Evolutionary conservation across 345 rosid species (phyloP).

Genomic region (Gossypium anomalum): DNA sequence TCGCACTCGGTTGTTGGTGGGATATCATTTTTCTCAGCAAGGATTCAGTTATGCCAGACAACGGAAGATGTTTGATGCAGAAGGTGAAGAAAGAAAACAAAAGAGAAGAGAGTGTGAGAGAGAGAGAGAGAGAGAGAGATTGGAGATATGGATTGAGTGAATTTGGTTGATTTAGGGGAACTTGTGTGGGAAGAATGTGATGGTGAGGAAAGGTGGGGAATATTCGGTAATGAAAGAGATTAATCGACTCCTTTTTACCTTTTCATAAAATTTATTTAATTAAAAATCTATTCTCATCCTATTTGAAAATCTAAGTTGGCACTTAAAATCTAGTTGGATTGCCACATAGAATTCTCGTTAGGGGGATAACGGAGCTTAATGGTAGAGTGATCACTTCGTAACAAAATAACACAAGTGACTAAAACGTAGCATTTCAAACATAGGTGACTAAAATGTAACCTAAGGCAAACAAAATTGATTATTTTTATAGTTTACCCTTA

Average conservation of each 20-base stretch:
- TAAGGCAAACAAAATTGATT: accelerated
- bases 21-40: constrained; percentile 3
- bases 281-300: no score
- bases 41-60: neutral
- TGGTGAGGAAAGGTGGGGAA: neutral
- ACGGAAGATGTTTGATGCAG: neutral
- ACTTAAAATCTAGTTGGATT: no score
- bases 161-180: constrained; percentile 11
- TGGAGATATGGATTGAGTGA: constrained; percentile 19
- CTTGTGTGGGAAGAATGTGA: constrained; percentile 12
- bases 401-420: no score
- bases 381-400: accelerated
- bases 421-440: no score
- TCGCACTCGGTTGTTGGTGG: neutral
- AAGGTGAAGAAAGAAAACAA: neutral
- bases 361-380: accelerated
- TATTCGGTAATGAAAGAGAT: neutral
- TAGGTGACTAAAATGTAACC: accelerated
- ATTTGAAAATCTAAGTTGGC: no score
- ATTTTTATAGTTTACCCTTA: no score
- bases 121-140: neutral
- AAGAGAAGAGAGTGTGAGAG: no score
- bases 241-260: neutral
- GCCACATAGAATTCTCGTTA: no score
- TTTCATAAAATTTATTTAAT: neutral